Base-by-base conservation (phyloP, 169 alveolate genomes). In the Fabrea salina region DNA sequence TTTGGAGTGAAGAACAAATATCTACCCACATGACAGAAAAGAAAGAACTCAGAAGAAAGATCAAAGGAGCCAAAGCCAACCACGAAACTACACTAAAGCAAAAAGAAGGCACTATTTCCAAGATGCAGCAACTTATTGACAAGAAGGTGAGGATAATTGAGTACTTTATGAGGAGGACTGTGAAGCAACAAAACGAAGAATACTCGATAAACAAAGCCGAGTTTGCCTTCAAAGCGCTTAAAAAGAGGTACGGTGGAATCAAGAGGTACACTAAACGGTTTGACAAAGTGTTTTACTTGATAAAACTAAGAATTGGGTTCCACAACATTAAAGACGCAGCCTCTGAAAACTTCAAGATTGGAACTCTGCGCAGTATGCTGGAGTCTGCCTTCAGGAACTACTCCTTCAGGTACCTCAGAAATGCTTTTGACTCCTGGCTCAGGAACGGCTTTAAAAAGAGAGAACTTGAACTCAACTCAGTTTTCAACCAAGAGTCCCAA, bases 151-250 rank as follows among this genome's bases (percentile, higher is more conserved):
- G 35, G 30, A 37, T 43, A 19, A 22, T 19, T 0, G 44, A 47
- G 4, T 68, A 43, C 35, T 43, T 68, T 2, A 35, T 68, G 11
- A 37, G 44, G 0, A 68, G 61, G 35, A 22, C 43, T 19, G 39
- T 22, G 8, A 13, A 27, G 33, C 78, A 68, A 19, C 44, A 43
- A 19, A 53, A 61, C 8, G 30, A 2, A 1, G 78, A 68, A 43
- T 68, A 68, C 32, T 43, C 64, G 8, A 43, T 25, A 44, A 68
- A n/a, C 44, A 37, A 4, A 3, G 78, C 78, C 11, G 66, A n/a
- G 7, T 68, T 43, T 44, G 78, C 78, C 1, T 68, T 68, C 27
- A 68, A 68, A 4, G 64, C 61, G 16, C n/a, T 40, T 57, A 68
- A 68, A 68, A 30, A 47, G 8, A 37, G 78, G 19, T 68, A 25